Conservation (phyloP, 768 basidiomycete genomes). For the Rhodocollybia butyracea region DNA sequence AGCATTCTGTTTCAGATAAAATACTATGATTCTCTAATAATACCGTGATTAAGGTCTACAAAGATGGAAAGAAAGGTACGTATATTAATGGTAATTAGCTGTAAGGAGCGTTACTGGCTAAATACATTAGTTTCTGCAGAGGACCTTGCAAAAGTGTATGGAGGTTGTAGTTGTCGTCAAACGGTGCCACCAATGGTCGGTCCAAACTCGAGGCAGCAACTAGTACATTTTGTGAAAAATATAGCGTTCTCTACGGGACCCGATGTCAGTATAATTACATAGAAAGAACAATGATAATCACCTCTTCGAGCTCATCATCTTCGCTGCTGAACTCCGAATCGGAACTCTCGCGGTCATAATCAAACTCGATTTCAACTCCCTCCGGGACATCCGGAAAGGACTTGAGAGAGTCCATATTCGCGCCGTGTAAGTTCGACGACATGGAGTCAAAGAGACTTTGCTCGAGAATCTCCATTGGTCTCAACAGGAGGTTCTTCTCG, state of each 20-base stretch:
- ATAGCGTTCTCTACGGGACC: not conserved
- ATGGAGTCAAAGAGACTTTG: not conserved
- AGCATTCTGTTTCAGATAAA: too few relatives aligned
- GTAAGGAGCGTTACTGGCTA: too few relatives aligned
- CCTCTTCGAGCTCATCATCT: not conserved
- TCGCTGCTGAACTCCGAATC: not conserved
- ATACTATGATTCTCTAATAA: too few relatives aligned
- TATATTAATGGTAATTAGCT: too few relatives aligned
- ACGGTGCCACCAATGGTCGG: not conserved
- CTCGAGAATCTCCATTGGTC: not conserved
- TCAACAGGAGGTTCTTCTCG: not conserved
- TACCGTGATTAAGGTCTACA: too few relatives aligned
- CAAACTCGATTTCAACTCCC: not conserved
- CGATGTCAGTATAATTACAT: not conserved
- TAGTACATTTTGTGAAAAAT: not conserved
- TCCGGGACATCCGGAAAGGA: conserved; percentile 2
- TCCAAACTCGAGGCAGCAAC: not conserved
- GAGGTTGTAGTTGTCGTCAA: not conserved
- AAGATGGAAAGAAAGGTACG: too few relatives aligned
- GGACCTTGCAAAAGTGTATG: not conserved
- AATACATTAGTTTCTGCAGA: not conserved
- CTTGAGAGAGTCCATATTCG: not conserved
- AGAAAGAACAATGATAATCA: not conserved
- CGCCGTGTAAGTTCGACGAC: not conserved
- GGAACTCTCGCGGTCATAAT: not conserved